Base-by-base conservation (phyloP, 306 rosid genomes). In the Fagus sylvatica region DNA sequence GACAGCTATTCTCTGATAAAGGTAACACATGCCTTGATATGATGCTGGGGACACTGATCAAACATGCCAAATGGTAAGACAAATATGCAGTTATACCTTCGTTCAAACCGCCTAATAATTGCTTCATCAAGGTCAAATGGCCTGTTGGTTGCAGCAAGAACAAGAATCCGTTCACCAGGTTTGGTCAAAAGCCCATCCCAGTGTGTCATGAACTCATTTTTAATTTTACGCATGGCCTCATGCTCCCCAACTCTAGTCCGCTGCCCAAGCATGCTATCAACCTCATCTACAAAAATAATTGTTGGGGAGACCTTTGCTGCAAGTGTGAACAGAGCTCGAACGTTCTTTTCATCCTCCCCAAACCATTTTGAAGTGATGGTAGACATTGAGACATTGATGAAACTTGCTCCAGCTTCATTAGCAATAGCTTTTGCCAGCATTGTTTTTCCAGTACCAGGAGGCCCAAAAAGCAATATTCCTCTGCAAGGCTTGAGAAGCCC, bases 121-220 rank as follows among this genome's bases (percentile, higher is more conserved):
- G 97, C 97, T 81, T 92, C 97, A 87, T 92, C 97, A 69, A 92
- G 96, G 82, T 87, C 93, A 83, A 92, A 90, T 70, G 97, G 97
- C 80, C 95, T 87, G 80, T 92, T 92, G 75, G 97, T 92, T 17
- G 97, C 97, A 40, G 91, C 97, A 36, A 92, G 97, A 79, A 90
- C 97, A 73, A 87, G 87, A 80, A 90, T 83, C 9, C 69, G 87
- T 73, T 87, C 90, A 6, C 87, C 87, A 3, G 92, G 60, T 76
- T 84, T 81, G 12, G 96, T 81, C 81, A 92, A 83, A 41, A 92
- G 89, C 5, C 96, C 97, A 85, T 92, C 97, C 97, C 93, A 90
- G 53, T 90, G 96, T 36, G 87, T 69, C 96, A 90, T 92, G 83
- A 92, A 92, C 78, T 92, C 97, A 60, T 92, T 92, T 73, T 92